A percentile compares a stretch with the other conserved stretches of the same genome.
Conservation (phyloP, 2,329 filamentous ascomycete species). For the Ambrosiella cleistominuta region DNA sequence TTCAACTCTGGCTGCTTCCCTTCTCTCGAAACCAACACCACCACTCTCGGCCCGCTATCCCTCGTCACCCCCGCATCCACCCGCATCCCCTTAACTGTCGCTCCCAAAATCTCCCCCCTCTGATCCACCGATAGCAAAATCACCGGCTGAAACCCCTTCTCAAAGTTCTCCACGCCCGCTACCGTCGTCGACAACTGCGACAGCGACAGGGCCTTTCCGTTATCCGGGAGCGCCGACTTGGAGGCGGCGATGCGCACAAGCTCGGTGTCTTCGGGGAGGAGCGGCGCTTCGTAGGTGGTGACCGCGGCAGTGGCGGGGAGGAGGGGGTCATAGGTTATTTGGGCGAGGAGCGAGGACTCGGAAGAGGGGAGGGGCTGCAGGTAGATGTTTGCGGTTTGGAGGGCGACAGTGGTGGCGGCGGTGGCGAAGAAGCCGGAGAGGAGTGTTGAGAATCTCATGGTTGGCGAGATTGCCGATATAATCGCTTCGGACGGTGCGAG, state of each 20-base stretch:
- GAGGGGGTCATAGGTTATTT: conserved; percentile 36
- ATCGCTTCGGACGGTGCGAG: neutral
- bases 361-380: conserved; percentile 31
- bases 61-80: conserved; percentile 48
- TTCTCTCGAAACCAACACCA: conserved; percentile 28
- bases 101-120: conserved; percentile 26
- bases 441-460: neutral
- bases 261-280: conserved; percentile 27
- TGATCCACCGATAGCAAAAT: conserved; percentile 35
- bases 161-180: conserved; percentile 37
- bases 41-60: conserved; percentile 45
- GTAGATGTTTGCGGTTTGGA: conserved; percentile 33
- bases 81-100: conserved; percentile 35
- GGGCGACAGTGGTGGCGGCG: conserved; percentile 23
- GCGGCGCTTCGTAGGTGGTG: conserved; percentile 38
- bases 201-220: conserved; percentile 28
- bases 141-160: conserved; percentile 42
- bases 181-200: conserved; percentile 30
- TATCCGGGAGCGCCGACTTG: conserved; percentile 19
- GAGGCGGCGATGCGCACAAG: conserved; percentile 33
- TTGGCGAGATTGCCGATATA: neutral
- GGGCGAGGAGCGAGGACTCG: conserved; percentile 31
- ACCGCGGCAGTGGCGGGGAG: conserved; percentile 27
- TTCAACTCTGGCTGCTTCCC: conserved; percentile 44
- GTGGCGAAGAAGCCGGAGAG: conserved; percentile 16